These are phyloP conservation scores for Paecilomyces sp. DNA, from an alignment of 2,329 filamentous ascomycete species.

Conservation along the genomic window DNA sequence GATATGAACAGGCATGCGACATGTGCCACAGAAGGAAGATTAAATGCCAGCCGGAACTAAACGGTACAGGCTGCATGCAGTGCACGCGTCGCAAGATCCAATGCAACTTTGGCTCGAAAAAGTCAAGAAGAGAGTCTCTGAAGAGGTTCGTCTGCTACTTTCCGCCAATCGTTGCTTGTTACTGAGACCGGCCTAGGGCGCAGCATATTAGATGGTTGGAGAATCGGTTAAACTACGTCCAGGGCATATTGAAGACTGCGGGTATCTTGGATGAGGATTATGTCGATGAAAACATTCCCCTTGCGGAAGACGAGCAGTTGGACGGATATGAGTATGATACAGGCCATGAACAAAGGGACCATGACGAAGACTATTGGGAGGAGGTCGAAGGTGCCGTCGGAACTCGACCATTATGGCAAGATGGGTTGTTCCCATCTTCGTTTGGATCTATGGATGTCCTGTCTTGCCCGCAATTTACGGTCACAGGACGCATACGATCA, in stretches of 20 bases:
- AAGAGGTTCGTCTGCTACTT: slow-evolving; percentile 61
- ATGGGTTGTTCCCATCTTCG: neutral
- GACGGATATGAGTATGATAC: slow-evolving; percentile 9
- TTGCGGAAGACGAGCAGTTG: slow-evolving; percentile 14
- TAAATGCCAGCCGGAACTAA: slow-evolving; percentile 88
- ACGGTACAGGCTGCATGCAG: slow-evolving; percentile 64
- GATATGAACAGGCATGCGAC: slow-evolving; percentile 62
- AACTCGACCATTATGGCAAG: neutral
- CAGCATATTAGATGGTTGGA: slow-evolving; percentile 93
- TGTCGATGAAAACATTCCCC: slow-evolving; percentile 41
- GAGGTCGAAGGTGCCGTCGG: neutral
- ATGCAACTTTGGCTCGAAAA: slow-evolving; percentile 85
- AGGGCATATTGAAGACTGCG: slow-evolving; percentile 74
- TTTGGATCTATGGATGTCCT: neutral
- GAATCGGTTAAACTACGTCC: slow-evolving; percentile 85
- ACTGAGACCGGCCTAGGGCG: slow-evolving; percentile 54
- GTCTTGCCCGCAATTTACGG: neutral
- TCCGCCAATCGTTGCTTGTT: neutral
- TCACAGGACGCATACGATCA: neutral
- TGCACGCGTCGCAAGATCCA: slow-evolving; percentile 93
- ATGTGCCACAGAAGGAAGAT: slow-evolving; percentile 85
- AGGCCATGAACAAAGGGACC: slow-evolving; percentile 5
- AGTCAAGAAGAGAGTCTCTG: slow-evolving; percentile 85
- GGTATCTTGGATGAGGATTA: slow-evolving; percentile 77
- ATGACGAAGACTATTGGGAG: neutral